Evolutionary conservation across 140 eudicot genomes (phyloP).

Genomic region (Flaveria floridana): DNA sequence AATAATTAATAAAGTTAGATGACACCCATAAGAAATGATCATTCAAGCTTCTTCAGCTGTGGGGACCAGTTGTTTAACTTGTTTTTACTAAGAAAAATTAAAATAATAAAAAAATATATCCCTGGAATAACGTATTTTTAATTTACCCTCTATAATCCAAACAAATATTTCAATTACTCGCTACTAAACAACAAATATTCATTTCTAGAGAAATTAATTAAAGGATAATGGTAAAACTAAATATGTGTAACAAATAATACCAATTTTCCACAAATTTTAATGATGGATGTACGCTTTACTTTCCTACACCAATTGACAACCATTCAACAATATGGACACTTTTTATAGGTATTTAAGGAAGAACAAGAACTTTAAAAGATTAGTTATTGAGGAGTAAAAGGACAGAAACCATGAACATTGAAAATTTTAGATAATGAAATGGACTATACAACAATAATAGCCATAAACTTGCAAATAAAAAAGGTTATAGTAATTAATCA

Average conservation of each 20-base stretch:
- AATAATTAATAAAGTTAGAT: neutral
- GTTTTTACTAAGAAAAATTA: neutral
- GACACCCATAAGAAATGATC: constrained; percentile 14
- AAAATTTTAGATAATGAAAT: neutral
- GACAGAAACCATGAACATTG: constrained; percentile 12
- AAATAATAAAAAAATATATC: neutral
- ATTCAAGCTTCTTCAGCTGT: constrained; percentile 6
- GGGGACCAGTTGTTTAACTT: neutral
- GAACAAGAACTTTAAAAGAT: neutral
- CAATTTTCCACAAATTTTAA: neutral
- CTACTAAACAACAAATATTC: constrained; percentile 1
- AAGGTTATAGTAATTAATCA: constrained; percentile 21
- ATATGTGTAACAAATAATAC: constrained; percentile 9
- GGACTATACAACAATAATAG: constrained; percentile 7
- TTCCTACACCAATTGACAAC: constrained; percentile 20
- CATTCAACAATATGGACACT: constrained; percentile 13
- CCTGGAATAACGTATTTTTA: neutral
- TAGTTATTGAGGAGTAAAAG: neutral
- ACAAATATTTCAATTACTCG: neutral
- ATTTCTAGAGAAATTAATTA: constrained; percentile 20
- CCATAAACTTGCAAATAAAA: constrained; percentile 8
- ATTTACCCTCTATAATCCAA: constrained; percentile 5
- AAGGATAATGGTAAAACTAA: neutral
- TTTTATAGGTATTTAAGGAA: constrained; percentile 2
- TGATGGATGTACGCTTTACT: constrained; percentile 7